Base-by-base conservation (phyloP, 2,329 filamentous ascomycete species). In the Didymella pinodella region DNA sequence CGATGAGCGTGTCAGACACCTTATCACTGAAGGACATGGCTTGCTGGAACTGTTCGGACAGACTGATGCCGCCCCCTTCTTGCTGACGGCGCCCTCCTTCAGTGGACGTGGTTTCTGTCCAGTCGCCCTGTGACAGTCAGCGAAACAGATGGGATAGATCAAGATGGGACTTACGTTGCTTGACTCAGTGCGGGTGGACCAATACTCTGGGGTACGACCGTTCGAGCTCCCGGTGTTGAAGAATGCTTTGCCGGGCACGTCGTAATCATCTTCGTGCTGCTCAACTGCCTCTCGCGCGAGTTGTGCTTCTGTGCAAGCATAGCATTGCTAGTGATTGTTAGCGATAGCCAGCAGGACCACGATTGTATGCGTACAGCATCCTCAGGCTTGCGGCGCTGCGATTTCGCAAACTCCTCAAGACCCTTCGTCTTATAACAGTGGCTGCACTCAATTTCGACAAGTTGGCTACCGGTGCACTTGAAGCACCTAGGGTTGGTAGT, bases 351-450 rank as follows among this genome's bases (percentile, higher is more conserved):
- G 3, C 5, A 14, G 10, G 12, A 1, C 40, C n/a, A n/a, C 4
- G 26, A 2, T 26, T 4, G 20, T 5, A 31, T 20, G 74, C 81
- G 60, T 79, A 83, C 83, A 26, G 79, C 80, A 38, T 65, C 68
- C 56, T 82, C 83, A 1, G 78, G 76, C 40, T 80, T 78, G 28
- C 67, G 73, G 14, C 83, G 77, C 71, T 84, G 81, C 7, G 64
- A 64, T 62, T 83, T 86, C 18, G 81, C 79, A 63, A 85, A 87
- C 0, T 75, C 74, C 6, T 82, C 79, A 2, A 85, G 56, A 0
- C 77, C 73, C 64, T 84, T 84, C 2, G 72, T 77, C 55, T 77
- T 66, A 20, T 77, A 69, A 65, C 85, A 87, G 36, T 79, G 72
- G 31, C 63, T 67, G 64, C 85, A 87, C 8, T 75, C 73, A 28